Conservation (phyloP, 805 yeast genomes). For the Teunomyces lycoperdinae region DNA sequence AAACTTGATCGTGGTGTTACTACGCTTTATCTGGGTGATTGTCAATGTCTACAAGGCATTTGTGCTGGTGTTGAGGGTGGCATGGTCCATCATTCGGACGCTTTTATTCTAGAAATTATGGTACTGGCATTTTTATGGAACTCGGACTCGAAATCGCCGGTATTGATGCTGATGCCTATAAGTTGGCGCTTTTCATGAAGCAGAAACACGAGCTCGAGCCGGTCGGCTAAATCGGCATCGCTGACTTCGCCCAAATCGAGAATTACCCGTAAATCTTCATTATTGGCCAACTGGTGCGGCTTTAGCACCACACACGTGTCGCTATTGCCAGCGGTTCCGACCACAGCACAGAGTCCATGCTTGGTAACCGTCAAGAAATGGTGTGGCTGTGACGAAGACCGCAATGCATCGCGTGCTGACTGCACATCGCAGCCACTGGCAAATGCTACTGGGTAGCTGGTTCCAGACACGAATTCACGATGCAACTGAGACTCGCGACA, state of each 20-base stretch:
- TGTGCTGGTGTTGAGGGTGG: constrained; percentile 17
- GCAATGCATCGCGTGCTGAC: constrained; percentile 45
- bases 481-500: constrained; percentile 49
- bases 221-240: constrained; percentile 13
- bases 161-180: constrained; percentile 39
- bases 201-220: constrained; percentile 9
- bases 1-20: constrained; percentile 47
- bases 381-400: constrained; percentile 43
- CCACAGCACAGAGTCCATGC: constrained; percentile 47
- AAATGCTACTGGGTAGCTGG: constrained; percentile 50
- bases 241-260: constrained; percentile 26
- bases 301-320: constrained; percentile 47
- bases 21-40: constrained; percentile 57
- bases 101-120: constrained; percentile 5
- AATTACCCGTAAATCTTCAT: constrained; percentile 15
- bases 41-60: constrained; percentile 46
- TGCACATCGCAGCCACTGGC: constrained; percentile 24
- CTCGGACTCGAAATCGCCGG: constrained; percentile 33
- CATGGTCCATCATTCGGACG: constrained; percentile 9
- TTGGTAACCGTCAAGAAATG: constrained; percentile 48
- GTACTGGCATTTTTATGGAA: constrained; percentile 10
- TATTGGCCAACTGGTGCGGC: constrained; percentile 13
- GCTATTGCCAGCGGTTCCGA: constrained; percentile 47
- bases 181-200: constrained; percentile 17
- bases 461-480: constrained; percentile 50